Base-by-base conservation (phyloP, 1,284 basidiomycete species). In the Cryptococcus sp. region DNA sequence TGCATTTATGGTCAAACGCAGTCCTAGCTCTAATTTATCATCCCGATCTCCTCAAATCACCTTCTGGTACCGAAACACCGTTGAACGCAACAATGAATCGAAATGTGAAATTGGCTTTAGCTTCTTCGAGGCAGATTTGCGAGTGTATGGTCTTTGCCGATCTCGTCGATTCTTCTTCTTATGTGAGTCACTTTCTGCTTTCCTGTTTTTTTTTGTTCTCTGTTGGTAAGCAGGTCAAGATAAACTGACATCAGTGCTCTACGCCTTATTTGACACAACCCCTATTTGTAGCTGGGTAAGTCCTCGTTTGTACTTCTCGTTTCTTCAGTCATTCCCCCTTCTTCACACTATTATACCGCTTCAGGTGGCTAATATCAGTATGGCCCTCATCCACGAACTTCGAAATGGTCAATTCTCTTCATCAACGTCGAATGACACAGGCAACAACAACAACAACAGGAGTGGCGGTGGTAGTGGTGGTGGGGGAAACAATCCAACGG, bases 21-120 rank as follows among this genome's bases (percentile, higher is more conserved):
- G 73, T 78, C 18, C 64, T 78, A 19, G 75, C 74, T 10, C 53
- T 77, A 31, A 65, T 77, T 0, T 77, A 77, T 52, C 77, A 78
- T 52, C 75, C 77, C 2, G 74, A 76, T 31, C 53, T 78, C n/a
- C 60, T 76, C 23, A 67, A 67, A 47, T 70, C 62, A 19, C 74
- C 75, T 0, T 66, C 62, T 11, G 76, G 75, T 1, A 63, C 63
- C n/a, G 74, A 77, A 49, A 76, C 75, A 28, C 76, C 75, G 0
- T 52, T 78, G 50, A 70, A 71, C 39, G 62, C 62, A 50, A 64
- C 64, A 37, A 73, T 77, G 72, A 65, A 67, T 21, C 63, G 72
- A 14, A 72, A 69, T 19, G 63, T 76, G 48, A 70, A 72, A 54
- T 61, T 78, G 7, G 64, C 72, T 16, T 55, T 77, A 7, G 68